phyloP scores from a whole-genome alignment of 192 early-diverging fungal species.

The Umbelopsis vinacea region DNA sequence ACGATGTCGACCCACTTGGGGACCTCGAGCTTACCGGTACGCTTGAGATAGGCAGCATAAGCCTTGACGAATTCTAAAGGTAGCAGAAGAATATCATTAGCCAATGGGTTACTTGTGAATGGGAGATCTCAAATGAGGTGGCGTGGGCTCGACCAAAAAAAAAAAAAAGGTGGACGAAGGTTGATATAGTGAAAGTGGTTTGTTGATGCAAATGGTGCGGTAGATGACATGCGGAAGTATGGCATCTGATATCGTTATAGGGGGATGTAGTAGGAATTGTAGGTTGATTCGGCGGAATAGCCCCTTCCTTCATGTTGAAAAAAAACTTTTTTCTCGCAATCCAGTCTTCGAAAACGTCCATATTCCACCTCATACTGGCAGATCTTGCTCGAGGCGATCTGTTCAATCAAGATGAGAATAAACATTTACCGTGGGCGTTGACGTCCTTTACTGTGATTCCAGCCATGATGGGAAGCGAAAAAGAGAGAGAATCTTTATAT shows the following conservation, averaged over 20 bases:
- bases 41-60: constrained; percentile 99
- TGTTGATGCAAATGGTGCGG: too few relatives aligned
- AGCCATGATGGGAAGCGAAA: constrained; percentile 38
- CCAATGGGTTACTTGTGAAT: background rate
- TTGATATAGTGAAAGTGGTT: too few relatives aligned
- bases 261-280: too few relatives aligned
- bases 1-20: constrained; percentile 99
- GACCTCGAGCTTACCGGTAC: constrained; percentile 97
- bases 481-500: constrained; percentile 14
- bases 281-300: too few relatives aligned
- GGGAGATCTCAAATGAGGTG: background rate
- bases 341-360: background rate
- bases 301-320: too few relatives aligned
- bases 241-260: too few relatives aligned
- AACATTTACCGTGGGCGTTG: constrained; percentile 69
- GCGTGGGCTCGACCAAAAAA: background rate
- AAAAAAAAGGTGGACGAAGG: too few relatives aligned
- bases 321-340: background rate
- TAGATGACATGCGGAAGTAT: too few relatives aligned
- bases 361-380: background rate
- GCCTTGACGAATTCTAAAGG: constrained; percentile 95
- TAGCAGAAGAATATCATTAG: constrained; percentile 33
- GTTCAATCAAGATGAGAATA: background rate
- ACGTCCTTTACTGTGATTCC: constrained; percentile 98
- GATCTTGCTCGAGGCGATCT: background rate